Conservation (phyloP, 2,329 filamentous ascomycete species). For the Colletotrichum sp. region DNA sequence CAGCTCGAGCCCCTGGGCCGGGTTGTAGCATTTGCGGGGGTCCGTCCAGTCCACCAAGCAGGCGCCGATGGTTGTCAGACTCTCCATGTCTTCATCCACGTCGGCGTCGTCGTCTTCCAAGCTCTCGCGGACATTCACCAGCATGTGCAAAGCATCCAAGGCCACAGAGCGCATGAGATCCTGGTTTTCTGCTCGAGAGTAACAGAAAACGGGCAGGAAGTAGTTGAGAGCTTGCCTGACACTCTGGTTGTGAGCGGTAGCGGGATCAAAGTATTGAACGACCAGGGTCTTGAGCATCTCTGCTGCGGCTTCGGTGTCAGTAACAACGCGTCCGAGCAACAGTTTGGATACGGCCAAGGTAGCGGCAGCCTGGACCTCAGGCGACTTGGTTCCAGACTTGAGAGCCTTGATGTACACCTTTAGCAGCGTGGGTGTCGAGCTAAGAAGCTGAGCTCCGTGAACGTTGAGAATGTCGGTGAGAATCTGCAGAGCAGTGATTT, state of each 20-base stretch:
- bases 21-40: constrained; percentile 75
- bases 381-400: constrained; percentile 70
- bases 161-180: constrained; percentile 78
- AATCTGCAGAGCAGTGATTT: constrained; percentile 90
- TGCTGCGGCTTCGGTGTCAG: constrained; percentile 67
- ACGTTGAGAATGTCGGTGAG: constrained; percentile 92
- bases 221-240: constrained; percentile 89
- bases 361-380: constrained; percentile 80
- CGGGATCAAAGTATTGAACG: constrained; percentile 87
- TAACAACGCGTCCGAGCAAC: constrained; percentile 80
- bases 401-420: constrained; percentile 88
- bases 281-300: constrained; percentile 86
- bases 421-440: constrained; percentile 70
- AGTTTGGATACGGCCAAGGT: constrained; percentile 86
- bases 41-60: constrained; percentile 96
- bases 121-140: constrained; percentile 75
- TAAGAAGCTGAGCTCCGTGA: constrained; percentile 80
- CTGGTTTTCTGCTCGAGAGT: constrained; percentile 82
- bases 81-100: constrained; percentile 78
- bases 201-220: constrained; percentile 94
- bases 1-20: constrained; percentile 54
- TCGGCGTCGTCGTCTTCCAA: constrained; percentile 79
- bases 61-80: constrained; percentile 77
- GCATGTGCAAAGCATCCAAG: constrained; percentile 75
- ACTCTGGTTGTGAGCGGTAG: constrained; percentile 78